Conservation (phyloP, 169 alveolate genomes). For the Cryptosporidium ryanae region DNA sequence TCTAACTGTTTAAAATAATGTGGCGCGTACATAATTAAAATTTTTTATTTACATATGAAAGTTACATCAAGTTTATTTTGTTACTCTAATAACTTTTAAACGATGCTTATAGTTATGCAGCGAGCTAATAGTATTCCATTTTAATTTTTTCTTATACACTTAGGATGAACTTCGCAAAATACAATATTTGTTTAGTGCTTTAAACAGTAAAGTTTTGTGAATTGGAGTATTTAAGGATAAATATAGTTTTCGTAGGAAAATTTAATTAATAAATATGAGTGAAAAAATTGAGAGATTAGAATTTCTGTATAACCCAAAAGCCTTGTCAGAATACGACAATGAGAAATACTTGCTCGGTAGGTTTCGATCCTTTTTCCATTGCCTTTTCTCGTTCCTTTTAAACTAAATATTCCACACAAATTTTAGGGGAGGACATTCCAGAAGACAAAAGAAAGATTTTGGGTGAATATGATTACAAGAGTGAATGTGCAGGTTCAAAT, state of each 20-base stretch:
- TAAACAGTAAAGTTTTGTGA: neutral
- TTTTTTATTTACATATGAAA: too few species aligned
- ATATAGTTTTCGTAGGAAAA: neutral
- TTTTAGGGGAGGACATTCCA: constrained; percentile 43
- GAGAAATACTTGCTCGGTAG: constrained; percentile 65
- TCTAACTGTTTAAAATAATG: too few species aligned
- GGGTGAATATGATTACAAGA: constrained; percentile 6
- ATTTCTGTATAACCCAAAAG: constrained; percentile 61
- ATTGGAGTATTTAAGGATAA: neutral
- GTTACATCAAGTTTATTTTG: too few species aligned
- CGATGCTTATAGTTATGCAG: too few species aligned
- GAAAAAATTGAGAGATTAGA: constrained; percentile 53
- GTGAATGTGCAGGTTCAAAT: neutral
- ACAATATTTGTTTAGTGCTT: too few species aligned
- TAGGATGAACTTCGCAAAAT: too few species aligned
- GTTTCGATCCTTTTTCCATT: constrained; percentile 7
- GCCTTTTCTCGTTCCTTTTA: neutral
- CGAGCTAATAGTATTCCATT: too few species aligned
- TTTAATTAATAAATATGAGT: constrained; percentile 21
- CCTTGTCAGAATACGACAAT: constrained; percentile 60
- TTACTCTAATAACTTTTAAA: too few species aligned
- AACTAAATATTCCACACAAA: neutral
- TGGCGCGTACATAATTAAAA: too few species aligned
- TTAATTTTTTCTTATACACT: too few species aligned
- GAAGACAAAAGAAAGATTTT: constrained; percentile 42